Conservation (phyloP, 2,329 filamentous ascomycete genomes). For the Orbilia oligospora region DNA sequence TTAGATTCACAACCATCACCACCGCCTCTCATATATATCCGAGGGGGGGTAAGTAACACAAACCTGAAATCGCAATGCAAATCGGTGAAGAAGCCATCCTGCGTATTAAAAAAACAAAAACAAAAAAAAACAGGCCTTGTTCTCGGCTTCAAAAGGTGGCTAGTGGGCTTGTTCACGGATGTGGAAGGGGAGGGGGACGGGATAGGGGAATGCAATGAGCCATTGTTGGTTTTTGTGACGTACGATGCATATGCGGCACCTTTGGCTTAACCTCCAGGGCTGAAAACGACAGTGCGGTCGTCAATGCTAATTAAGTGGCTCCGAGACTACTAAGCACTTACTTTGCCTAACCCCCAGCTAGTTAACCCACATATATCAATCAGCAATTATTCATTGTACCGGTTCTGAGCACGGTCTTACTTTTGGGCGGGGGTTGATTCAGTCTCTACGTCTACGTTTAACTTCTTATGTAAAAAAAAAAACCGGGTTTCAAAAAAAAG, state of each 20-base stretch:
- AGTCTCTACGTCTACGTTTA: too few species aligned
- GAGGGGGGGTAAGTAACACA: conserved; percentile 7
- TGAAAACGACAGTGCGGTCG: conserved; percentile 36
- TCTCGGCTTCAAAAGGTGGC: conserved; percentile 12
- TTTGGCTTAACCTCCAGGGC: conserved; percentile 8
- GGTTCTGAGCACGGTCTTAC: background rate
- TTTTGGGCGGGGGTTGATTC: background rate
- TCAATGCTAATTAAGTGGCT: too few species aligned
- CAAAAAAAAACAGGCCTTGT: background rate
- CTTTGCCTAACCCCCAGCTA: background rate
- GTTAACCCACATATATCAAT: background rate
- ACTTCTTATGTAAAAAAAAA: too few species aligned
- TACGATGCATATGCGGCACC: conserved; percentile 24
- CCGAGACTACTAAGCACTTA: too few species aligned
- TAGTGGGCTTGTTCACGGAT: conserved; percentile 10
- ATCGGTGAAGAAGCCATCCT: conserved; percentile 28
- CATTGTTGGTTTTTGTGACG: conserved; percentile 36
- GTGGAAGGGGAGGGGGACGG: background rate
- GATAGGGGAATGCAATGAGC: background rate
- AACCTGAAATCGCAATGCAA: conserved; percentile 53
- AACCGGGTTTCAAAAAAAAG: too few species aligned
- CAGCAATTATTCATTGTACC: too few species aligned
- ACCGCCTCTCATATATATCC: background rate
- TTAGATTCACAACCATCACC: background rate
- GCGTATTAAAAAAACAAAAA: too few species aligned